Evolutionary conservation across 1,139 yeast species (phyloP), one percentile per base, ranked within the genome.

Genomic region (Debaryomyces subglobosus): DNA sequence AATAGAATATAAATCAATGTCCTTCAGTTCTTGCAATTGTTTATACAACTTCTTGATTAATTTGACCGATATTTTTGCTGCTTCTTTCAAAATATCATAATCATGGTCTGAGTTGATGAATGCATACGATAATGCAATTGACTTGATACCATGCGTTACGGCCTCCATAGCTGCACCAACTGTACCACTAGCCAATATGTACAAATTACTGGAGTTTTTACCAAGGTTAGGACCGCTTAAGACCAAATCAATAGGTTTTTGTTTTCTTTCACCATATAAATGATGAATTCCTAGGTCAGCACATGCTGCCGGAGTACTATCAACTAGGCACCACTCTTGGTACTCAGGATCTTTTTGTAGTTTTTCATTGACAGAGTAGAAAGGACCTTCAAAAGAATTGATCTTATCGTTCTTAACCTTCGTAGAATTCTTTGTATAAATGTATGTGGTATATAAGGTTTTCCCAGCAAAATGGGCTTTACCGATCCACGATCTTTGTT

Each of bases 101-200:
- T 82, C 77, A 51, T 86, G 89, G 34, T 75, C 67, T 47, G 79
- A 71, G 40, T 74, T 68, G 49, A 78, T 79, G 62, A 86, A 92
- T 6, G 96, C 94, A 74, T 83, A 94, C 37, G 96, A 88, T 41
- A 94, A 62, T 2, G 96, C 97, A 52, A 94, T 77, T 2, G 96
- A 73, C 58, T 78, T 84, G 34, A 79, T 79, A 0, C 91, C 92
- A 52, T 89, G 85, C 39, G 94, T 81, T 1, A 88, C 89, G 0
- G 94, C 96, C 68, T 94, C 99, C 91, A 92, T 83, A 0, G 97
- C 96, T 1, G 97, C 98, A 23, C 99, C 99, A 24, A 94, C 88
- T 1, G 99, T 94, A n/a, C 99, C 99, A 58, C 95, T 86, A 9
- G 97, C 84, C 60, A 94, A 79, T 49, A 91, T 88, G 65, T 91